These are phyloP conservation scores for Ailanthus altissimus DNA, from an alignment of 345 rosid genomes.

Conservation along the genomic window DNA sequence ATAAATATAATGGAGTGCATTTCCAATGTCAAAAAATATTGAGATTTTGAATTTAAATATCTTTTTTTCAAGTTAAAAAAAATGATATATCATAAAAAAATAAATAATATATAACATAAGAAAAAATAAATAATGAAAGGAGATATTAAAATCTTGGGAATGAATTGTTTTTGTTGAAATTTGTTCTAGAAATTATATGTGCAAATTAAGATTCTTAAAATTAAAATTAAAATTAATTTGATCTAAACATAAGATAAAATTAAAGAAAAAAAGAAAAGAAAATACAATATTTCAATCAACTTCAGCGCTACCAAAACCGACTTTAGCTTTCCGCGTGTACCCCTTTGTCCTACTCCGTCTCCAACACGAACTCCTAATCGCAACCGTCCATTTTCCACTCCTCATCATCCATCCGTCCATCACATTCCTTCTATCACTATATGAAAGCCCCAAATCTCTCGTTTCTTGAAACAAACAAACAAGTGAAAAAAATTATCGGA, in stretches of 20 bases:
- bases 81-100: too few relatives aligned
- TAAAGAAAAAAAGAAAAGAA: not conserved
- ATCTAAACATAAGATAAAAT: too few relatives aligned
- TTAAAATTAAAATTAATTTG: not conserved
- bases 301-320: too few relatives aligned
- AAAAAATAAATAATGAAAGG: too few relatives aligned
- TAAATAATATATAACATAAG: too few relatives aligned
- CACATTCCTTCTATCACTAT: not conserved
- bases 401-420: conserved; percentile 2
- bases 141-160: too few relatives aligned
- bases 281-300: not conserved
- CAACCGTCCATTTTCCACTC: not conserved
- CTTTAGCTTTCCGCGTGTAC: not conserved
- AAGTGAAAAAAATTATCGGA: not conserved
- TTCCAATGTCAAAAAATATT: too few relatives aligned
- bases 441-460: not conserved
- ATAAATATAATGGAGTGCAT: too few relatives aligned
- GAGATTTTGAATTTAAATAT: too few relatives aligned
- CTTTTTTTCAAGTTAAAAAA: too few relatives aligned
- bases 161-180: too few relatives aligned
- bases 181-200: too few relatives aligned
- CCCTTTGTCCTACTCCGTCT: not conserved
- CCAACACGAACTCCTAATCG: not conserved
- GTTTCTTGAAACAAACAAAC: fast-evolving
- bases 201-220: not conserved